Base-by-base conservation (phyloP, 306 rosid species). In the Hippophae rhamnoides region DNA sequence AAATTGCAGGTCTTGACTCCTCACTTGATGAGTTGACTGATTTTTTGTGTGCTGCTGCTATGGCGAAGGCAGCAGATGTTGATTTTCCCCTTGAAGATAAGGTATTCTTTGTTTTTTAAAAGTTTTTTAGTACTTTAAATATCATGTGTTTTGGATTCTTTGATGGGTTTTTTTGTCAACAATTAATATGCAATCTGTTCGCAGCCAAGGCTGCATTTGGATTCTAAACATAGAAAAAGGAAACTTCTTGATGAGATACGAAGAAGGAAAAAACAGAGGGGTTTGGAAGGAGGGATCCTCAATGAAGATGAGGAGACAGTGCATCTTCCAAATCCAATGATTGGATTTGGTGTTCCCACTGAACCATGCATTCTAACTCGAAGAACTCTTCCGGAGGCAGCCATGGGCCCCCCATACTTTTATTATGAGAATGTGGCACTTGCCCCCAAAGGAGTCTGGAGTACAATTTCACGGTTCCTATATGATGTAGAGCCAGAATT, bases 281-380 rank as follows among this genome's bases (percentile, higher is more conserved):
- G 38, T 31, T 31, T 31, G 61, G 69, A 58, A 10, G 27, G 65
- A 54, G 81, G 65, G 41, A 77, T 69, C 69, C 65, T 52, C 54
- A 41, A 43, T 8, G 9, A 51, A 1, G 42, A 44, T 7, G 95
- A 81, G 31, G 90, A 83, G 13, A 67, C 70, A 7, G 14, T 84
- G 10, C 84, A 76, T 67, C 65, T 84, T 57, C 97, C 93, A 5
- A 89, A 86, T 8, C 95, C 93, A 46, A 89, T 86, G 97, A 43
- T 76, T 47, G 97, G 97, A 23, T 89, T 82, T 63, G 97, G 97
- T 47, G 80, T 79, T 48, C 97, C 97, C 31, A 68, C 61, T 5
- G 92, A 89, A 4, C 48, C 80, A 10, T 41, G 8, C 26, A 45
- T 18, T 13, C 43, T 8, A 41, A 12, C 13, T 9, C 13, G 42